Evolutionary conservation across 2,329 filamentous ascomycete species (phyloP).

Genomic region (Zasmidium cellare): DNA sequence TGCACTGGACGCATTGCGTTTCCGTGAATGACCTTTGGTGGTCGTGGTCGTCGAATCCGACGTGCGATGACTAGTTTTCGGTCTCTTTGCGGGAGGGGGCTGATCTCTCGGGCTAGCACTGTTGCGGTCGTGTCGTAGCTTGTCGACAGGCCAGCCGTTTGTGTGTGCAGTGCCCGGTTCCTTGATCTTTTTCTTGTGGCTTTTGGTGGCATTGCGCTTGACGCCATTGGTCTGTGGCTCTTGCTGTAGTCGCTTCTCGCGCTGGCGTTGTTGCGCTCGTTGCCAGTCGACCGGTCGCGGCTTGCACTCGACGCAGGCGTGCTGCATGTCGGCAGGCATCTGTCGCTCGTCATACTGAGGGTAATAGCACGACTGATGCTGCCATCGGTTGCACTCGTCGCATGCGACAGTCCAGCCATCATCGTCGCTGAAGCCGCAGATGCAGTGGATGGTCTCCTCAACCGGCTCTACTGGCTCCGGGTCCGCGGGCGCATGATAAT

Average conservation of each 20-base stretch:
- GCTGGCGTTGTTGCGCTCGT: conserved; percentile 60
- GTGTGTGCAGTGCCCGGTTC: conserved; percentile 59
- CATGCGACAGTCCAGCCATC: conserved; percentile 98
- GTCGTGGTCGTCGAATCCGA: conserved; percentile 73
- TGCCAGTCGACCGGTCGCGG: conserved; percentile 73
- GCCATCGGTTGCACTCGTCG: conserved; percentile 95
- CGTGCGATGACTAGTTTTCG: conserved; percentile 77
- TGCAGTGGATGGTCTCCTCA: conserved; percentile 95
- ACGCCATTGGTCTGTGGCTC: conserved; percentile 60
- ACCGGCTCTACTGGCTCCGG: conserved; percentile 59
- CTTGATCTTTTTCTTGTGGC: conserved; percentile 84
- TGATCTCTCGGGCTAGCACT: conserved; percentile 53
- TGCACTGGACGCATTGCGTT: conserved; percentile 59
- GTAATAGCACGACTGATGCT: conserved; percentile 97
- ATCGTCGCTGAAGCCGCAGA: conserved; percentile 89
- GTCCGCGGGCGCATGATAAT: conserved; percentile 20
- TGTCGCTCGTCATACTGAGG: conserved; percentile 62
- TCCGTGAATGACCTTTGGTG: conserved; percentile 60
- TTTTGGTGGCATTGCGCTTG: conserved; percentile 75
- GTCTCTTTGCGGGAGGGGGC: conserved; percentile 70
- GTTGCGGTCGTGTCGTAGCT: conserved; percentile 58
- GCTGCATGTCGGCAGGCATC: conserved; percentile 62
- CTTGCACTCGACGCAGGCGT: conserved; percentile 87
- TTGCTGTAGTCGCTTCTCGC: conserved; percentile 40
- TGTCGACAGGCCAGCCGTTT: conserved; percentile 64